These are phyloP conservation scores for Pseudogymnoascus sp. DNA, from an alignment of 2,329 filamentous ascomycete genomes.

Conservation along the genomic window DNA sequence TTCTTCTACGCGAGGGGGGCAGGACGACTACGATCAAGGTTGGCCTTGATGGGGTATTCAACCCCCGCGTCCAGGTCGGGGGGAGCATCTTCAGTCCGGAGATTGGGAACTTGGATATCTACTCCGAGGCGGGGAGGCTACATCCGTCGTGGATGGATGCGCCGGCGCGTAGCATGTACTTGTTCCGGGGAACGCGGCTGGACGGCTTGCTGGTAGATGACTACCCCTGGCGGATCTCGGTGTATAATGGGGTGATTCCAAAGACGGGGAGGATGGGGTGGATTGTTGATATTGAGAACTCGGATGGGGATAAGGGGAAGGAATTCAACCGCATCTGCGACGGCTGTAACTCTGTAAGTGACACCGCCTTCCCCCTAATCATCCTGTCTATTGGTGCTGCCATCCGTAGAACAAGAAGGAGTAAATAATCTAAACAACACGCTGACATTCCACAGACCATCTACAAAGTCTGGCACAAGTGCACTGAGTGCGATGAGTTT, in stretches of 20 bases:
- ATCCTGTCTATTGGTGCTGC: neutral
- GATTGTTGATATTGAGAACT: neutral
- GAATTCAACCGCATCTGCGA: neutral
- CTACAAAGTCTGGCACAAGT: neutral
- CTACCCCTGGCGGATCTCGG: neutral
- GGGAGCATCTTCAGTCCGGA: neutral
- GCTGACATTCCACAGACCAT: neutral
- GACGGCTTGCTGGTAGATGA: neutral
- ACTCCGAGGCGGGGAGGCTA: neutral
- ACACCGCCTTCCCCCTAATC: neutral
- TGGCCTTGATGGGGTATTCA: neutral
- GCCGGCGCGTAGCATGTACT: neutral
- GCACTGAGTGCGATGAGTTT: neutral
- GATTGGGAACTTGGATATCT: neutral
- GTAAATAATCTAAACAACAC: neutral
- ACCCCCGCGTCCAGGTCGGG: neutral
- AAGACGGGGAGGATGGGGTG: neutral
- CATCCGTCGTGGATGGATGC: neutral
- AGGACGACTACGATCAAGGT: neutral
- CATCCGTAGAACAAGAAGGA: neutral
- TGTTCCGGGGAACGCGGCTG: neutral
- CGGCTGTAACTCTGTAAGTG: neutral
- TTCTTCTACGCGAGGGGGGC: neutral
- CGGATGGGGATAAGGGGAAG: neutral
- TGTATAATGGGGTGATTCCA: neutral